Base-by-base conservation (phyloP, 192 early-diverging fungal genomes). In the Coemansia sp. region DNA sequence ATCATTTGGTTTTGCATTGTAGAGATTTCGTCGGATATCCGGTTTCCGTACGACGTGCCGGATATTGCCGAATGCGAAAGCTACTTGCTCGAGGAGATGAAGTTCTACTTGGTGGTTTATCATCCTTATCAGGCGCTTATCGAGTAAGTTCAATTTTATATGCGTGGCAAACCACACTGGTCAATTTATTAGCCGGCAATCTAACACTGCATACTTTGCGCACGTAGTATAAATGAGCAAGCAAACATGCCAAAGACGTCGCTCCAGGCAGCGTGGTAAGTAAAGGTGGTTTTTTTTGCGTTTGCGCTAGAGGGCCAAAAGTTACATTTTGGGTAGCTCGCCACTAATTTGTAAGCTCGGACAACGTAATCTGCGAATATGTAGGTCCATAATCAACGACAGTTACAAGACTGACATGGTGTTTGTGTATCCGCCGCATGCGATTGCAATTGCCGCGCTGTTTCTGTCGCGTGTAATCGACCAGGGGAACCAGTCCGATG, bases 41-140 rank as follows among this genome's bases (percentile, higher is more conserved):
- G 57, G 17, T 79, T 79, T 31, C 54, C 54, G 5, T 93, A 90
- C 50, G 90, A 90, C 15, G 75, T 82, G 29, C 65, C 72, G 14
- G 85, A 88, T 53, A 82, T 96, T 38, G 91, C 94, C 22, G 94
- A 94, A 42, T 93, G 89, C 71, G 94, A 96, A 58, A 94, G 91
- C 66, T 91, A 94, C 51, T 55, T 96, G 25, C 32, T 96, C 27
- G 94, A 96, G 59, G 92, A 92, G 17, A 81, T 96, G 51, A 85
- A 93, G 62, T 96, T 93, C 53, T 91, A 89, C 56, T 62, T 91
- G 46, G 86, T 95, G 50, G 83, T 93, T 0, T 92, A 84, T 62
- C 92, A 96, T 57, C 91, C 94, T 7, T 96, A 94, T 60, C 83
- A 86, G 20, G 80, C 87, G 4, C 75, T 96, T 2, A 83, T 79